Conservation (phyloP, 768 basidiomycete species). For the Pleurotus salmoneostramineus region DNA sequence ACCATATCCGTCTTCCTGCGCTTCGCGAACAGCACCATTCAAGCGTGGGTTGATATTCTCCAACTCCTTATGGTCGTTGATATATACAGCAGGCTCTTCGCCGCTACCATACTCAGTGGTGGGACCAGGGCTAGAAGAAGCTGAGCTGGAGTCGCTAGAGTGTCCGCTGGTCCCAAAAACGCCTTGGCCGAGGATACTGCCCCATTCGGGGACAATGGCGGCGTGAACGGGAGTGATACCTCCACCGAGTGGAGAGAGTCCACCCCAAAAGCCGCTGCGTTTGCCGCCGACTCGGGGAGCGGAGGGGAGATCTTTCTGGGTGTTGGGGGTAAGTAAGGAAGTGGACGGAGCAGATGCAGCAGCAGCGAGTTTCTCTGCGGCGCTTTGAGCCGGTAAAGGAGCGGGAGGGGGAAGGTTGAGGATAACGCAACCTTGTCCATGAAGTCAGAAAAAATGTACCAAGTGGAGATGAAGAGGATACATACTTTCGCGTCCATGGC, state of each 20-base stretch:
- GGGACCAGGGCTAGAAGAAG: constrained; percentile 14
- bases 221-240: constrained; percentile 85
- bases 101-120: constrained; percentile 16
- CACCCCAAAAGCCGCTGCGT: constrained; percentile 70
- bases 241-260: constrained; percentile 43
- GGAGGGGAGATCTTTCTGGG: constrained; percentile 71
- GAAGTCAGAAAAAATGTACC: no score
- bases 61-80: constrained; percentile 33
- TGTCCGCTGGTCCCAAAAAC: constrained; percentile 11
- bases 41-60: constrained; percentile 80
- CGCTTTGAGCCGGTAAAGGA: constrained; percentile 38
- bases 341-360: constrained; percentile 12
- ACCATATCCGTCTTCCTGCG: constrained; percentile 9
- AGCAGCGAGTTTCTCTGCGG: constrained; percentile 29
- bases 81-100: constrained; percentile 16
- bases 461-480: not conserved
- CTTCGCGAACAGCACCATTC: constrained; percentile 30
- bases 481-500: constrained; percentile 36
- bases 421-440: not conserved
- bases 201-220: constrained; percentile 67
- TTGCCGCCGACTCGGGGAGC: constrained; percentile 51
- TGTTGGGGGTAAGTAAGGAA: constrained; percentile 56
- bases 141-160: constrained; percentile 16
- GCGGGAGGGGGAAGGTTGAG: constrained; percentile 48
- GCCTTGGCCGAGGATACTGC: constrained; percentile 10